Evolutionary conservation across 371 early-diverging fungal genomes (phyloP).

Genomic region (Saksenaea oblongispora): DNA sequence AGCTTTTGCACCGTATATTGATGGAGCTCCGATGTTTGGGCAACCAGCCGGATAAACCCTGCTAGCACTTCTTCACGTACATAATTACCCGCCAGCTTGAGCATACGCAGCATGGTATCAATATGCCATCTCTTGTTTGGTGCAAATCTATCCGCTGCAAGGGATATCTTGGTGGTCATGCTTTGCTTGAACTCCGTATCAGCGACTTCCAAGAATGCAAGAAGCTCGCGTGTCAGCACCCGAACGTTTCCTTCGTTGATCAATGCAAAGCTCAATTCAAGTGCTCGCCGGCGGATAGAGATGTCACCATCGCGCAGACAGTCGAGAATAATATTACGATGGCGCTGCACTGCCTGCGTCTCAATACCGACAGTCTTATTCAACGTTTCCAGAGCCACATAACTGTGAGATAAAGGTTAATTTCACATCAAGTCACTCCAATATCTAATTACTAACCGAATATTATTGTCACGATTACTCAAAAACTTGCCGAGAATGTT

Average conservation of each 20-base stretch:
- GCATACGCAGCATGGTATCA: constrained; percentile 90
- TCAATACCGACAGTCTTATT: constrained; percentile 88
- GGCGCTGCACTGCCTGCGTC: constrained; percentile 94
- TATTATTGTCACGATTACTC: constrained; percentile 95
- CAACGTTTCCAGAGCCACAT: constrained; percentile 94
- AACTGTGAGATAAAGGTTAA: constrained; percentile 46
- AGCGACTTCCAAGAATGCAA: constrained; percentile 90
- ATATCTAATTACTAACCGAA: constrained; percentile 62
- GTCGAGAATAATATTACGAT: constrained; percentile 93
- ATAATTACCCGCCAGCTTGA: constrained; percentile 78
- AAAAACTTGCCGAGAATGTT: constrained; percentile 96
- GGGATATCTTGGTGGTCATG: constrained; percentile 87
- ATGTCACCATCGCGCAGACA: constrained; percentile 95
- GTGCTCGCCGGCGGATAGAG: constrained; percentile 94
- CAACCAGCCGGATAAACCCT: constrained; percentile 69
- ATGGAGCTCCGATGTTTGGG: constrained; percentile 78
- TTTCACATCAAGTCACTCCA: not conserved
- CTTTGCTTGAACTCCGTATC: constrained; percentile 90
- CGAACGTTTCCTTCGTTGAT: constrained; percentile 92
- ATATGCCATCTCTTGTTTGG: constrained; percentile 96
- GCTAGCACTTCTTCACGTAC: constrained; percentile 76
- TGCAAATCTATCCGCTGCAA: constrained; percentile 86
- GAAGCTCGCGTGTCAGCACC: constrained; percentile 89
- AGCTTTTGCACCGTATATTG: constrained; percentile 87
- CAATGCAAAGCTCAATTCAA: constrained; percentile 94